phyloP scores from a whole-genome alignment of 371 early-diverging fungal genomes.

The Lichtheimia ramosa region DNA sequence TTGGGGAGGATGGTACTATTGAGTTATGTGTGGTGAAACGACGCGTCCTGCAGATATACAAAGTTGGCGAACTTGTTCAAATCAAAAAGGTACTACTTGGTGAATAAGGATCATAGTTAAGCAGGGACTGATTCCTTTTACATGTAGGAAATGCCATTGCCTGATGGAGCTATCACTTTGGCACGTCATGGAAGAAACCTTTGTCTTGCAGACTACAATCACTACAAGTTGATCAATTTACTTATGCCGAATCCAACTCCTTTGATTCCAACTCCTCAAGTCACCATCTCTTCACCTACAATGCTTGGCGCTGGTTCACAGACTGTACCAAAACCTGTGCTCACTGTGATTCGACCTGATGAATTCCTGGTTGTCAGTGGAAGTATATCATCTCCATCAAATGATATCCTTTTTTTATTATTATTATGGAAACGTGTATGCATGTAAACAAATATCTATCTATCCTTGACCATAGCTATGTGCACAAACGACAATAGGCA shows the following conservation, averaged over 20 bases:
- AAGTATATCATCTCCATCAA: slow-evolving; percentile 24
- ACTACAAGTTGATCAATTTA: slow-evolving; percentile 66
- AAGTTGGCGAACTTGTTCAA: slow-evolving; percentile 48
- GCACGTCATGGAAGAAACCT: slow-evolving; percentile 52
- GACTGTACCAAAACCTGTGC: slow-evolving; percentile 55
- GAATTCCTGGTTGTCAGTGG: slow-evolving; percentile 79
- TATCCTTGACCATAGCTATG: slow-evolving; percentile 4
- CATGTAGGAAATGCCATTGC: slow-evolving; percentile 62
- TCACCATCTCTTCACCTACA: slow-evolving; percentile 18
- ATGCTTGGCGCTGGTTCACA: slow-evolving; percentile 41
- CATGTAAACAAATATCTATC: slow-evolving; percentile 3
- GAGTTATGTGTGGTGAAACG: slow-evolving; percentile 67
- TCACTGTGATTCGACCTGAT: slow-evolving; percentile 58
- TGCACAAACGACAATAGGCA: slow-evolving; percentile 60
- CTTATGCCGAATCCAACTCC: slow-evolving; percentile 48
- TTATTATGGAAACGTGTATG: not conserved
- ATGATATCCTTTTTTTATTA: slow-evolving; percentile 46
- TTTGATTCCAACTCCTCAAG: slow-evolving; percentile 63
- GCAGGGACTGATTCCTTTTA: not conserved
- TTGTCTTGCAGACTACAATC: slow-evolving; percentile 66
- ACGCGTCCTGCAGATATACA: slow-evolving; percentile 58
- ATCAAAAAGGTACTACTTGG: slow-evolving; percentile 46
- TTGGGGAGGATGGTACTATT: slow-evolving; percentile 62
- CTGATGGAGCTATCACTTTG: slow-evolving; percentile 63
- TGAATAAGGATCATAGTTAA: not conserved